Evolutionary conservation across 352 stramenopile genomes (phyloP).

Genomic region (Thalassiosira pacifica): DNA sequence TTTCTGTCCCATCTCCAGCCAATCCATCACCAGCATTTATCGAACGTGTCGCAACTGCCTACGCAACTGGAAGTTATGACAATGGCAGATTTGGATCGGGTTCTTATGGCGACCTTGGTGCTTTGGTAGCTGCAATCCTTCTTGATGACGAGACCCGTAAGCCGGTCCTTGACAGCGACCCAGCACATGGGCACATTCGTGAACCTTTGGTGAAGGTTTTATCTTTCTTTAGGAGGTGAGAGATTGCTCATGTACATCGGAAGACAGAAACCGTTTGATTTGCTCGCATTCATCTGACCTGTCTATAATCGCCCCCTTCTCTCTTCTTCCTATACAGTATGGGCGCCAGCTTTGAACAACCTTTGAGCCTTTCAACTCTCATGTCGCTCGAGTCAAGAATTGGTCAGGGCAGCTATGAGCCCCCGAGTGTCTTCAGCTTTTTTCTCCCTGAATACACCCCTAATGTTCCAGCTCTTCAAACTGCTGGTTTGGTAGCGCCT

Average conservation of each 20-base stretch:
- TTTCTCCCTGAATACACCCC: background rate
- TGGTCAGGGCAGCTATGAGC: too few species aligned
- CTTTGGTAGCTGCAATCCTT: constrained; percentile 72
- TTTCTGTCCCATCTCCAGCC: too few species aligned
- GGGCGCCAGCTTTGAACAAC: too few species aligned
- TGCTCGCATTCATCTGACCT: too few species aligned
- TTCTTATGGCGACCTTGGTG: constrained; percentile 77
- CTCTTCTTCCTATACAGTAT: too few species aligned
- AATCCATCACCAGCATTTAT: constrained; percentile 79
- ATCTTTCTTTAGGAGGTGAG: constrained; percentile 55
- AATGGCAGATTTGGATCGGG: constrained; percentile 56
- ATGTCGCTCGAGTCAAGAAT: too few species aligned
- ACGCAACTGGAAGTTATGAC: constrained; percentile 58
- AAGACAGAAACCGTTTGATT: too few species aligned
- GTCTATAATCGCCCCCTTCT: too few species aligned
- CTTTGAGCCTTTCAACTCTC: too few species aligned
- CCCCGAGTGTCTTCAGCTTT: background rate
- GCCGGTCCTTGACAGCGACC: constrained; percentile 65
- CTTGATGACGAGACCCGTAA: constrained; percentile 70
- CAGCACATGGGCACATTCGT: constrained; percentile 11
- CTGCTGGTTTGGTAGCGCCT: background rate
- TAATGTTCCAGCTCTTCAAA: background rate
- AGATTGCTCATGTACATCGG: too few species aligned
- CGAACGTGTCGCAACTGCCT: constrained; percentile 56
- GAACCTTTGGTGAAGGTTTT: constrained; percentile 67